These are phyloP conservation scores for Hypoxylon rubiginosum DNA, from an alignment of 2,329 filamentous ascomycete species.

Conservation along the genomic window DNA sequence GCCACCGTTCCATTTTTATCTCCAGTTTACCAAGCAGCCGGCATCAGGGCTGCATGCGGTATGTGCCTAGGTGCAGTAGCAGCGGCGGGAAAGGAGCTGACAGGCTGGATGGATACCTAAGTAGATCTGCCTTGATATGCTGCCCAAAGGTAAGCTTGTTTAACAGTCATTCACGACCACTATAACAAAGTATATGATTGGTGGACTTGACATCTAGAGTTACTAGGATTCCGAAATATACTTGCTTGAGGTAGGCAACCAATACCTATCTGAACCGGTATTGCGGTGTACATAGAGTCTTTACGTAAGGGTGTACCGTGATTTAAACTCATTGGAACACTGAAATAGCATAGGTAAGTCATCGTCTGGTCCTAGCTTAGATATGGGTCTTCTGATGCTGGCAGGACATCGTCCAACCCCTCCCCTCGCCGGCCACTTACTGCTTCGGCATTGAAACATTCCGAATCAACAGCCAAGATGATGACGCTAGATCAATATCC, in stretches of 20 bases:
- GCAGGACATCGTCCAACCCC: conserved; percentile 10
- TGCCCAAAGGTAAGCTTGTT: conserved; percentile 19
- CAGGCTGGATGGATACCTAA: conserved; percentile 1
- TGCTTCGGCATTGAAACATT: conserved; percentile 9
- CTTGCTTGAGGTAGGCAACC: background rate
- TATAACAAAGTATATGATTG: background rate
- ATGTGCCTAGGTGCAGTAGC: conserved; percentile 8
- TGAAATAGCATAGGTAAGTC: conserved; percentile 15
- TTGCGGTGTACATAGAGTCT: conserved; percentile 11
- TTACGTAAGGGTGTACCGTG: conserved; percentile 19
- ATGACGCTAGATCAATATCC: conserved; percentile 19
- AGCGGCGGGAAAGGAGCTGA: conserved; percentile 19
- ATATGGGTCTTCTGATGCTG: conserved; percentile 11
- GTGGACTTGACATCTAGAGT: background rate
- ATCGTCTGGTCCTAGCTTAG: conserved; percentile 2
- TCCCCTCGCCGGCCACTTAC: conserved; percentile 7
- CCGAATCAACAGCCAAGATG: conserved; percentile 5
- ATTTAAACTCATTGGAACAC: background rate
- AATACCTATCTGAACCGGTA: background rate
- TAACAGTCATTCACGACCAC: conserved; percentile 2
- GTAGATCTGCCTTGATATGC: background rate
- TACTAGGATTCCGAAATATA: conserved; percentile 6
- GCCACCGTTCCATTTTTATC: conserved; percentile 40
- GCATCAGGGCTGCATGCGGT: conserved; percentile 30
- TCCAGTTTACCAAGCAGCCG: conserved; percentile 40